Evolutionary conservation across 2,329 filamentous ascomycete species (phyloP), one percentile per base, ranked within the genome.

Genomic region (Trichoderma sp.): DNA sequence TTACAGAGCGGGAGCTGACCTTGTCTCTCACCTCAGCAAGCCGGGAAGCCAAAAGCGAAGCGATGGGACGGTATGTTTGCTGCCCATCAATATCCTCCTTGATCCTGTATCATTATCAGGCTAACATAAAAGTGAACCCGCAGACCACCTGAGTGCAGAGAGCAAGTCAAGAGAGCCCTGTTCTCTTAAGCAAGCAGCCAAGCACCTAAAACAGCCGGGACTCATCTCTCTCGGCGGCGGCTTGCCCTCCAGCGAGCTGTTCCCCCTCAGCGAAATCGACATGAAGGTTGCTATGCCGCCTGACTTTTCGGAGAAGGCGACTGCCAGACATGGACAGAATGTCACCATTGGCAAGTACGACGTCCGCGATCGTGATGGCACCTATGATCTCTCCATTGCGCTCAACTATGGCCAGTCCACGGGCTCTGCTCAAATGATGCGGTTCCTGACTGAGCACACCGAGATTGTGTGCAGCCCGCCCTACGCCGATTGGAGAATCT

Each of bases 151-250:
- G 58, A 91, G 83, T 32, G 73, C 81, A 10, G 92, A 95, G 77
- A 87, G 87, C 71, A 83, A 84, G 69, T 78, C 85, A 24, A 83
- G 88, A 63, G 79, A 87, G 78, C 89, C 85, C 39, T 92, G 87
- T 72, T 90, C 90, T n/a, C 83, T 98, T 70, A 98, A 98, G 80
- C 85, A 86, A 70, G 94, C 94, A 5, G 94, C 94, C 55, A 87
- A 86, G 68, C 91, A 90, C 77, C 86, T 98, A 65, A 91, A 91
- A 76, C 92, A 86, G 49, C 93, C 94, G 0, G 94, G 91, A 18
- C 81, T 97, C 69, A 96, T 99, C 76, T 97, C 94, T 1, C 89
- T 99, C 1, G 96, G 96, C 67, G 96, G 96, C 63, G 96, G 96
- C 4, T 68, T 99, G 24, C 96, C 96, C 4, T 94, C 93, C 16